Conservation (phyloP, 2,329 filamentous ascomycete genomes). For the Paraphaeosphaeria sporulosa region DNA sequence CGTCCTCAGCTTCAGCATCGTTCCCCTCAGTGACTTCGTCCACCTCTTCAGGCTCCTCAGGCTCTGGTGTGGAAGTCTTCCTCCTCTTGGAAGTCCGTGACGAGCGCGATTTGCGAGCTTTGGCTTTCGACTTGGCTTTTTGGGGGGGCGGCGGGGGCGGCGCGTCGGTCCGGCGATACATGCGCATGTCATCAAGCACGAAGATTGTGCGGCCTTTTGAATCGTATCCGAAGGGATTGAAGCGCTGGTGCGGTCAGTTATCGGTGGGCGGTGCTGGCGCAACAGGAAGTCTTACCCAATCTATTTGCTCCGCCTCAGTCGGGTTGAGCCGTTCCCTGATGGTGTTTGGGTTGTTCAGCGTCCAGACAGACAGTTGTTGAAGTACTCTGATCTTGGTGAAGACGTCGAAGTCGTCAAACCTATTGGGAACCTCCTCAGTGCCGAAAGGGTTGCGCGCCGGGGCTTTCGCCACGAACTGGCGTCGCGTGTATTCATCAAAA, state of each 20-base stretch:
- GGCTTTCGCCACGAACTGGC: constrained; percentile 85
- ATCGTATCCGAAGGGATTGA: constrained; percentile 90
- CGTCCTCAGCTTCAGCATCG: constrained; percentile 55
- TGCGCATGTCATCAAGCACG: constrained; percentile 89
- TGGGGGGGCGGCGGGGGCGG: constrained; percentile 65
- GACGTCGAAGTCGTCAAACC: constrained; percentile 82
- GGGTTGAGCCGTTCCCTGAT: constrained; percentile 88
- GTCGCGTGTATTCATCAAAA: constrained; percentile 91
- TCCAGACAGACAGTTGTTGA: constrained; percentile 89
- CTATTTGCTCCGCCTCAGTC: constrained; percentile 79
- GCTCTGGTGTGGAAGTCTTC: constrained; percentile 61
- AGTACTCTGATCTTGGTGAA: constrained; percentile 83
- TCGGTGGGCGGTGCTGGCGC: constrained; percentile 9
- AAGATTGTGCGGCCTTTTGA: constrained; percentile 85
- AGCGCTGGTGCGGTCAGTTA: constrained; percentile 55
- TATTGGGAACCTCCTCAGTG: constrained; percentile 72
- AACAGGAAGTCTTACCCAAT: constrained; percentile 70
- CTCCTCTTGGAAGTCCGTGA: constrained; percentile 70
- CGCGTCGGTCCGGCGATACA: constrained; percentile 87
- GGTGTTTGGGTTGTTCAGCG: constrained; percentile 84
- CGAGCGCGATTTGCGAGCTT: constrained; percentile 11
- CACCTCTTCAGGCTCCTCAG: constrained; percentile 52
- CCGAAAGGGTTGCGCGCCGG: constrained; percentile 86
- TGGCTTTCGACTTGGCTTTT: constrained; percentile 59
- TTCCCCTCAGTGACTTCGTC: constrained; percentile 48